Percentiles rank a stretch among this genome's conserved stretches.
Evolutionary conservation across 306 rosid genomes (phyloP).

Genomic region (Lablab purpureus): DNA sequence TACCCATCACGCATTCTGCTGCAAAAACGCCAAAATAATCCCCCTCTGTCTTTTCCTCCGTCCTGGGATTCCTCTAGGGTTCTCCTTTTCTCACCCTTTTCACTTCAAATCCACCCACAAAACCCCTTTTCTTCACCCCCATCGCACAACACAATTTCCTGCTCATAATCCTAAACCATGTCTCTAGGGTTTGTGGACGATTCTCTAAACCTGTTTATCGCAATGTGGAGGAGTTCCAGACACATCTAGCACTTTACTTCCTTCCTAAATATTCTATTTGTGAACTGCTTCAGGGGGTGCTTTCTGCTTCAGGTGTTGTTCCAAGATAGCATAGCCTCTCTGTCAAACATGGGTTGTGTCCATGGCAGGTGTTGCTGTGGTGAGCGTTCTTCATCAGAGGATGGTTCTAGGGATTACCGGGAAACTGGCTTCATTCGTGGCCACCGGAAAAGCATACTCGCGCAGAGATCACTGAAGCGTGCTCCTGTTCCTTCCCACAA

Average conservation of each 20-base stretch:
- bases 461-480: slow-evolving; percentile 63
- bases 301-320: slow-evolving; percentile 24
- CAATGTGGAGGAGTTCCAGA: slow-evolving; percentile 6
- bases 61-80: slow-evolving; percentile 39
- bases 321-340: background rate
- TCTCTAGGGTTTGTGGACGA: slow-evolving; percentile 37
- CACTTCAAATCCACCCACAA: background rate
- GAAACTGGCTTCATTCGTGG: slow-evolving; percentile 28
- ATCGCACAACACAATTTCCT: background rate
- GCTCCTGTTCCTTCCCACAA: slow-evolving; percentile 75
- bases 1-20: slow-evolving; percentile 35
- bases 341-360: slow-evolving; percentile 79
- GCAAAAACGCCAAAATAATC: background rate
- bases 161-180: background rate
- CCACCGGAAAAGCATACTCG: slow-evolving; percentile 18
- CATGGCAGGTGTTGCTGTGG: slow-evolving; percentile 72
- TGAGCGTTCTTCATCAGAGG: slow-evolving; percentile 54
- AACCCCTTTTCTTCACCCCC: background rate
- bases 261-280: background rate
- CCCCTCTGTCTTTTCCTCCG: slow-evolving; percentile 1
- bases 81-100: slow-evolving; percentile 42
- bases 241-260: background rate
- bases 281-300: background rate
- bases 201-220: slow-evolving; percentile 2
- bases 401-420: slow-evolving; percentile 39